Base-by-base conservation (phyloP, 352 stramenopile genomes). In the Halophytophthora polymorphica region DNA sequence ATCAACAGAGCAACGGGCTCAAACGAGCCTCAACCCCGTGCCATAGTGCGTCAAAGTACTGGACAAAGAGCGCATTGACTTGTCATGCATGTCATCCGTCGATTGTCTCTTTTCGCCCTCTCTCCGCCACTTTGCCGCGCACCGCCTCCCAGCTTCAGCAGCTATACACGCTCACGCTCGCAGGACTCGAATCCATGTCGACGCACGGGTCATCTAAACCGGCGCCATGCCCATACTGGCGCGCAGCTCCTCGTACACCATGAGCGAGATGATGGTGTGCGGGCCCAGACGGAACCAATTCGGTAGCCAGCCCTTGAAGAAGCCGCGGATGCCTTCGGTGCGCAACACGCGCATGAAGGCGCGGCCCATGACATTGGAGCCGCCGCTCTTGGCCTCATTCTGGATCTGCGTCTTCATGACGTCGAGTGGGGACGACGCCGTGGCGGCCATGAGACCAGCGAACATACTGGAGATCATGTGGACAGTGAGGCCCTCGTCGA, bases 351-450 rank as follows among this genome's bases (percentile, higher is more conserved):
- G 45, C 36, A 73, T 60, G 45, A 82, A 83, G 17, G 66, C 69
- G 22, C 67, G 59, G 21, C 69, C 62, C 28, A 84, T 56, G 14
- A 79, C 49, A 25, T 71, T 61, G 41, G 54, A 66, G 31, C 53
- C 54, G 36, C 67, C 63, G 14, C 69, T 83, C 42, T 68, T 69
- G 33, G 73, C 68, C 44, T 86, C 73, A 56, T 88, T 83, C 71
- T 89, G 87, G 53, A 92, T 84, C 50, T 87, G 80, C 19, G 72
- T 89, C 73, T 92, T 92, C 62, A 89, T 72, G 25, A 86, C 76
- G 53, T 90, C 82, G n/a, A 88, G 56, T 5, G 82, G 82, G 1
- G 77, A 83, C 13, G 78, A 87, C 17, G 71, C 64, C 11, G 70
- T 82, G 17, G 74, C 78, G 0, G 77, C 67, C 53, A 83, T 69